Percentiles rank a stretch among this genome's conserved stretches.
Conservation (phyloP, 1,139 yeast species). For the Lodderomyces pseudojiufengensis region DNA sequence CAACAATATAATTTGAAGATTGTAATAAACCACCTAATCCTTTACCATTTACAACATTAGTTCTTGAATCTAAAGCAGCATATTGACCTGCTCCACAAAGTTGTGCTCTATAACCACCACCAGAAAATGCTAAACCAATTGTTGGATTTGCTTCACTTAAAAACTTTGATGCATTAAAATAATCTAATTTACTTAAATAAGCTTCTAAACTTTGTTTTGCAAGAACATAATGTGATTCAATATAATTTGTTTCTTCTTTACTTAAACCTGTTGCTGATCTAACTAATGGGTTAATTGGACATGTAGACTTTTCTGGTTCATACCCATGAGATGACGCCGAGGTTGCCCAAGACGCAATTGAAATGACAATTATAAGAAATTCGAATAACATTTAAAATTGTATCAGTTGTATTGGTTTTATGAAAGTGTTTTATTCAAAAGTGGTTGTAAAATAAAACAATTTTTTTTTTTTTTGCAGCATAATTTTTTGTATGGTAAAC, state of each 20-base stretch:
- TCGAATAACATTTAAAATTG: no score
- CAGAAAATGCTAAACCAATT: conserved; percentile 64
- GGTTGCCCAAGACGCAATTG: no score
- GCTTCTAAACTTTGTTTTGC: conserved; percentile 52
- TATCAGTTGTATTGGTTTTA: no score
- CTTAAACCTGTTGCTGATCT: conserved; percentile 21
- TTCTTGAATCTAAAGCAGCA: conserved; percentile 75
- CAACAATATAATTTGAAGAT: conserved; percentile 34
- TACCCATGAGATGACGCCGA: conserved; percentile 34
- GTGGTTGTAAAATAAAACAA: no score
- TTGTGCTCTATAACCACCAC: conserved; percentile 95
- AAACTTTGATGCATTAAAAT: conserved; percentile 52
- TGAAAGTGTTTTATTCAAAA: no score
- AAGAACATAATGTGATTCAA: conserved; percentile 45
- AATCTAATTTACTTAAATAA: conserved; percentile 60
- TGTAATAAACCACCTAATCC: conserved; percentile 39
- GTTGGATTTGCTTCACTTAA: conserved; percentile 28
- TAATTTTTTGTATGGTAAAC: no score
- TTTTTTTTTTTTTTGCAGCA: no score
- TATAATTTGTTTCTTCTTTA: conserved; percentile 41
- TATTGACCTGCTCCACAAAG: conserved; percentile 83
- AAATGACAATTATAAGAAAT: no score
- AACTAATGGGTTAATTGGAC: conserved; percentile 36
- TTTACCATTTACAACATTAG: conserved; percentile 42
- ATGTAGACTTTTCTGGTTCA: conserved; percentile 59